A percentile compares a stretch with the other conserved stretches of the same genome.
These are phyloP conservation scores for Diacronema lutheri DNA, from an alignment of 78 protist species.

Conservation along the genomic window DNA sequence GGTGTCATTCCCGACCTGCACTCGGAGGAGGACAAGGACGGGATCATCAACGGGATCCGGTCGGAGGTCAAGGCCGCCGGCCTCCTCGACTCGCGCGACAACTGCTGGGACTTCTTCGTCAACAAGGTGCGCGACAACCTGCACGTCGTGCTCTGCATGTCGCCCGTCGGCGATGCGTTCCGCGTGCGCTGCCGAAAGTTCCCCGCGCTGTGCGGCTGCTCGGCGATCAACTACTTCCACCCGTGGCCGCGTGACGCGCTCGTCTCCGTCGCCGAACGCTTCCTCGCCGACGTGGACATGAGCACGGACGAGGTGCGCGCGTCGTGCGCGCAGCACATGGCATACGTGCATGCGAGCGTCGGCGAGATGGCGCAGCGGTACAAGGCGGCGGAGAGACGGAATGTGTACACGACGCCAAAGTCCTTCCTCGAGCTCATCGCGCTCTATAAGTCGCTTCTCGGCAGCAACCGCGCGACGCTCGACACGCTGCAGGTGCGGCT, in stretches of 20 bases:
- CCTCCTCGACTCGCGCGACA: slow-evolving; percentile 40
- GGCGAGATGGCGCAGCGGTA: neutral
- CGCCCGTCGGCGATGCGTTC: slow-evolving; percentile 48
- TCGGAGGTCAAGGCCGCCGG: slow-evolving; percentile 62
- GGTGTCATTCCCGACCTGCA: slow-evolving; percentile 67
- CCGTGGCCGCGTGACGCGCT: slow-evolving; percentile 56
- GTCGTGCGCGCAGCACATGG: slow-evolving; percentile 60
- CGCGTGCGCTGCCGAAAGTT: slow-evolving; percentile 43
- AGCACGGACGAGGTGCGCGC: neutral
- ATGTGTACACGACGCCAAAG: slow-evolving; percentile 84
- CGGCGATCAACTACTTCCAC: slow-evolving; percentile 53
- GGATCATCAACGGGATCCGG: slow-evolving; percentile 19
- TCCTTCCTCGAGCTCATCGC: slow-evolving; percentile 72
- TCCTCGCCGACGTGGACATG: slow-evolving; percentile 52
- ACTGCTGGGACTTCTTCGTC: slow-evolving; percentile 58
- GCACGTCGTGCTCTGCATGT: slow-evolving; percentile 44
- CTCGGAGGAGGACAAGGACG: slow-evolving; percentile 54
- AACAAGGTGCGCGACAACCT: slow-evolving; percentile 27
- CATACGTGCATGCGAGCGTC: slow-evolving; percentile 53
- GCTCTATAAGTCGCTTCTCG: slow-evolving; percentile 60
- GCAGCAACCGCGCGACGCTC: slow-evolving; percentile 2
- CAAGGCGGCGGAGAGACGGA: slow-evolving; percentile 13
- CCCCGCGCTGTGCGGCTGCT: slow-evolving; percentile 45
- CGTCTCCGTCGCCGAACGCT: slow-evolving; percentile 41
- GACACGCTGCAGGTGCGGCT: slow-evolving; percentile 59